Evolutionary conservation across 139 green algal species (phyloP).

Genomic region (Chlorella sp.): DNA sequence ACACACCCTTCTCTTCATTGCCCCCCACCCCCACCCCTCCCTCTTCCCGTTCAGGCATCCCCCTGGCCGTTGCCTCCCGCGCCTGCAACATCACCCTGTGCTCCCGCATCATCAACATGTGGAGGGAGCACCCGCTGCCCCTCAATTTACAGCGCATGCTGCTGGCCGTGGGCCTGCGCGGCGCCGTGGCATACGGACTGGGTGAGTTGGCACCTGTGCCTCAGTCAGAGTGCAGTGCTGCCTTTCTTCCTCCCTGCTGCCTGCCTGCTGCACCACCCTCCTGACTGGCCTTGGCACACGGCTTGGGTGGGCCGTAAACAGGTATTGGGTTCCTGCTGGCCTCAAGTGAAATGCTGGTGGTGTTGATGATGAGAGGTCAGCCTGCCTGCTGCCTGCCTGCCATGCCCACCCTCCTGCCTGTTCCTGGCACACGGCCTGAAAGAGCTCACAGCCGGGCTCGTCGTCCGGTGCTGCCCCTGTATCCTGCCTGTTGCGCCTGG

Average conservation of each 20-base stretch:
- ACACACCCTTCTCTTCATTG: neutral
- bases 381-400: neutral
- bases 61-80: constrained; percentile 59
- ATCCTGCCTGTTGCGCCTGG: too few relatives aligned
- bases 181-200: constrained; percentile 76
- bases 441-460: too few relatives aligned
- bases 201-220: neutral
- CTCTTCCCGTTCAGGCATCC: constrained; percentile 60
- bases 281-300: too few relatives aligned
- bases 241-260: too few relatives aligned
- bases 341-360: too few relatives aligned
- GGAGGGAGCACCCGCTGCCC: constrained; percentile 38
- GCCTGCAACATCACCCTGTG: constrained; percentile 74
- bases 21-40: neutral
- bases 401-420: too few relatives aligned
- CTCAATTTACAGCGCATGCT: constrained; percentile 66
- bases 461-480: too few relatives aligned
- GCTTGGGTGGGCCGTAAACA: too few relatives aligned
- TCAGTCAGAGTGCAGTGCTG: too few relatives aligned
- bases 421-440: too few relatives aligned
- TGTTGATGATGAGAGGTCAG: neutral
- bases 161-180: constrained; percentile 72
- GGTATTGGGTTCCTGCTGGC: too few relatives aligned
- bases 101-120: constrained; percentile 62
- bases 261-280: too few relatives aligned